Evolutionary conservation across 108 stramenopile genomes (phyloP).

Genomic region (Conticribra weissflogii): DNA sequence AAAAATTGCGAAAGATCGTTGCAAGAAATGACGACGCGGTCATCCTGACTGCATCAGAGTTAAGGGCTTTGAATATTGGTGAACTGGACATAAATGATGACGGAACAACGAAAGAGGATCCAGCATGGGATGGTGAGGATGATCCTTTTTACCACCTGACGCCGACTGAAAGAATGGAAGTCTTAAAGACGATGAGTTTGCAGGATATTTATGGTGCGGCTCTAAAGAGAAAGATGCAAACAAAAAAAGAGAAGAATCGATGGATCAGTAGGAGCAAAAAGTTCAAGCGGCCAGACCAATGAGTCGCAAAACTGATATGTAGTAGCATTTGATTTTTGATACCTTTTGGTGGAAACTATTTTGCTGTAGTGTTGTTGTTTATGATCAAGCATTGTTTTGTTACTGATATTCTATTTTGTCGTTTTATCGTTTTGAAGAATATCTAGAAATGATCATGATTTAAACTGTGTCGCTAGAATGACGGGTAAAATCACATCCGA

Average conservation of each 20-base stretch:
- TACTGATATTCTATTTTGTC: too few relatives aligned
- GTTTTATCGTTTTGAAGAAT: too few relatives aligned
- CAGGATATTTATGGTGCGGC: slow-evolving; percentile 55
- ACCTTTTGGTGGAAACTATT: too few relatives aligned
- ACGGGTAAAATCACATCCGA: too few relatives aligned
- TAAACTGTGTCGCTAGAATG: too few relatives aligned
- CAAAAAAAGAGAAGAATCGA: slow-evolving; percentile 47
- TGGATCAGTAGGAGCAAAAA: slow-evolving; percentile 24
- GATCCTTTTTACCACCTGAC: slow-evolving; percentile 70
- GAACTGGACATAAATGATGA: slow-evolving; percentile 47
- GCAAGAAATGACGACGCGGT: slow-evolving; percentile 7
- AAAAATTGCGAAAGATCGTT: slow-evolving; percentile 22
- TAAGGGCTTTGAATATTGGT: slow-evolving; percentile 49
- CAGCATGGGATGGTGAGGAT: slow-evolving; percentile 65
- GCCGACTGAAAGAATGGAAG: slow-evolving; percentile 59
- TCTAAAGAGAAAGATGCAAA: slow-evolving; percentile 45
- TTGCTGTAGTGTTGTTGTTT: too few relatives aligned
- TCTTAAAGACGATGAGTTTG: slow-evolving; percentile 62
- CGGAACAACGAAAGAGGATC: slow-evolving; percentile 47
- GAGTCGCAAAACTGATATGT: too few relatives aligned
- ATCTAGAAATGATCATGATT: too few relatives aligned
- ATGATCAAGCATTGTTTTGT: too few relatives aligned
- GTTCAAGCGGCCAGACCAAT: slow-evolving; percentile 42
- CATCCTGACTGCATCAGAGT: slow-evolving; percentile 24
- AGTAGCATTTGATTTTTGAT: too few relatives aligned